Conservation (phyloP, 1,284 basidiomycete genomes). For the Pseudozyma sp. region DNA sequence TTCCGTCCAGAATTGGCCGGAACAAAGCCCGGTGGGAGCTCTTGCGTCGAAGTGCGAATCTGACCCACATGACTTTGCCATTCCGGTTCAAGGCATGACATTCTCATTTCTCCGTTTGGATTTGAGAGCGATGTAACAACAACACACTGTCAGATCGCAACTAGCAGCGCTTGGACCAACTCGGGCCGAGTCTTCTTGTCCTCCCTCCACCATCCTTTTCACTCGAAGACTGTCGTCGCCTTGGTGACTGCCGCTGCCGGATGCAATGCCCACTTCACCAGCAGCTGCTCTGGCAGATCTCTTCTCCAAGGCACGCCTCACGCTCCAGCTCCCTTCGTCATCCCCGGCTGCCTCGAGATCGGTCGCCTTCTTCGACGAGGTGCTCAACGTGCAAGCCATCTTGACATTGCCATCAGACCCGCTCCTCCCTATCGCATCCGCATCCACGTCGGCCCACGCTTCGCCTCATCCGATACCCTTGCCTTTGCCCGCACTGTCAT, state of each 20-base stretch:
- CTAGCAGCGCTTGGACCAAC: constrained; percentile 2
- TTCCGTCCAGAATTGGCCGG: not conserved
- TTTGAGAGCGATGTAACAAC: not conserved
- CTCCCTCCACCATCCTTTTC: constrained; percentile 6
- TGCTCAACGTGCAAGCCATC: constrained; percentile 29
- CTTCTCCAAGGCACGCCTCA: constrained; percentile 34
- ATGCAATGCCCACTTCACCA: constrained; percentile 21
- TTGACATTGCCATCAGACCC: constrained; percentile 29
- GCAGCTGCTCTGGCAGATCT: constrained; percentile 29
- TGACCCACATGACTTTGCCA: constrained; percentile 19
- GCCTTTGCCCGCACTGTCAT: constrained; percentile 10
- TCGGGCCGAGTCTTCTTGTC: constrained; percentile 1
- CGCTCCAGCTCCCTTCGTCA: constrained; percentile 21
- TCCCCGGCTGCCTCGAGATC: constrained; percentile 14
- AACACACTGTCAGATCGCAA: not conserved
- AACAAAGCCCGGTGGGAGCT: constrained; percentile 1
- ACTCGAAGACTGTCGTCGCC: not conserved
- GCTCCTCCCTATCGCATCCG: constrained; percentile 15
- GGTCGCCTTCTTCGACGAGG: constrained; percentile 43
- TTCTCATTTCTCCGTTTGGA: not conserved
- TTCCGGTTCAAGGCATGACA: constrained; percentile 3
- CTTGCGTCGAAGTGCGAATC: too few relatives aligned
- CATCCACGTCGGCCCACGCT: not conserved
- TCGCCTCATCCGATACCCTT: not conserved
- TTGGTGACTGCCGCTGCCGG: not conserved